Evolutionary conservation across 2,329 filamentous ascomycete genomes (phyloP).

Genomic region (Paraconiothyrium brasiliense): DNA sequence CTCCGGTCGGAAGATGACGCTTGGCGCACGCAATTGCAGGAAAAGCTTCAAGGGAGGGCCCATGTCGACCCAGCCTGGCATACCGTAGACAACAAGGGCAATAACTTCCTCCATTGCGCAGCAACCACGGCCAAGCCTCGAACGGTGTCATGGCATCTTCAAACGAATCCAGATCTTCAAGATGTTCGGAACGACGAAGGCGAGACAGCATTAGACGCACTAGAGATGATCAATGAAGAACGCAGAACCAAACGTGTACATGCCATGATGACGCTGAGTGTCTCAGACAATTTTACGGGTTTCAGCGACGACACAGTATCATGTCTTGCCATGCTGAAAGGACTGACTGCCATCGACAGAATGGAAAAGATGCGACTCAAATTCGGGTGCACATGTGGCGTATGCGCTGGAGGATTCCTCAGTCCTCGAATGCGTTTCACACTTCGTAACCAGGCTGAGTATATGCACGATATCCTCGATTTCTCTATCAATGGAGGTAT

Average conservation of each 20-base stretch:
- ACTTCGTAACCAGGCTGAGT: constrained; percentile 40
- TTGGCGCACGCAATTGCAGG: constrained; percentile 20
- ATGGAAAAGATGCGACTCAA: not conserved
- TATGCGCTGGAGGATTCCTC: constrained; percentile 41
- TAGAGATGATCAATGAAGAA: not conserved
- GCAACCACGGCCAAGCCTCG: constrained; percentile 19
- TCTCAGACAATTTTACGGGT: constrained; percentile 48
- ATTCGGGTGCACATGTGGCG: constrained; percentile 11
- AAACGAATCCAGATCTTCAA: not conserved
- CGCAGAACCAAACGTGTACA: constrained; percentile 2
- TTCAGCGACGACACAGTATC: constrained; percentile 33
- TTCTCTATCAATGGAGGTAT: constrained; percentile 23
- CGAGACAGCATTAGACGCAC: constrained; percentile 11
- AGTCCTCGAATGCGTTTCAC: constrained; percentile 50
- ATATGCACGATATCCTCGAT: constrained; percentile 29
- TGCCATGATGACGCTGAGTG: not conserved
- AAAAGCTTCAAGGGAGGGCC: constrained; percentile 9
- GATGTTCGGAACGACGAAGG: not conserved
- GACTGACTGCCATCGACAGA: constrained; percentile 32
- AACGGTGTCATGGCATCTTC: constrained; percentile 3
- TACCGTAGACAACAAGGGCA: constrained; percentile 23
- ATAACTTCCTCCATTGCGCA: constrained; percentile 40
- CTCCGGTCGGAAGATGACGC: not conserved
- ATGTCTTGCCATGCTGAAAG: constrained; percentile 39
- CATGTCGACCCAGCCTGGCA: constrained; percentile 16